phyloP scores from a whole-genome alignment of 768 basidiomycete genomes.

The Dentipellis sp. region DNA sequence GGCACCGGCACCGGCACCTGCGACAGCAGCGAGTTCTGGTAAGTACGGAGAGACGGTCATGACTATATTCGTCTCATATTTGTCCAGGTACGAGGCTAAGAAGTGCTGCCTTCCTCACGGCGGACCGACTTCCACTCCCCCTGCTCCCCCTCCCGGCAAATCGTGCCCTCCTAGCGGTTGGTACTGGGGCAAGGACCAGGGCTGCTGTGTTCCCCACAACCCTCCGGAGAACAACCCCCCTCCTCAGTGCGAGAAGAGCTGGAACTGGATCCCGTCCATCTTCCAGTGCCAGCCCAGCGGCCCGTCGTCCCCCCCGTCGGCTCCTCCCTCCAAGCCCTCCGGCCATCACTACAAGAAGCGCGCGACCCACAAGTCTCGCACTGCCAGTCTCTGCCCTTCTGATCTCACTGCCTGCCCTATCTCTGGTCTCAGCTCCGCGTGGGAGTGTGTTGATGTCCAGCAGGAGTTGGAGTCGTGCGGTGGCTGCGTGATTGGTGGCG shows the following conservation, averaged over 20 bases:
- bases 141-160: constrained; percentile 38
- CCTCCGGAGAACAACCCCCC: constrained; percentile 31
- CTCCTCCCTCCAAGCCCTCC: constrained; percentile 30
- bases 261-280: constrained; percentile 33
- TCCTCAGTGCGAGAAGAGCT: constrained; percentile 32
- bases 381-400: constrained; percentile 38
- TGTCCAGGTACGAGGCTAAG: constrained; percentile 22
- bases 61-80: not conserved
- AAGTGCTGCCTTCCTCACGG: constrained; percentile 35
- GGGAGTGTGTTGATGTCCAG: constrained; percentile 55
- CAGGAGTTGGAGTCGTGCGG: constrained; percentile 67
- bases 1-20: constrained; percentile 1
- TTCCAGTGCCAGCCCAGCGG: constrained; percentile 30
- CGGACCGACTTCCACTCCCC: constrained; percentile 29
- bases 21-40: constrained; percentile 24
- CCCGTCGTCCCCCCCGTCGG: constrained; percentile 21
- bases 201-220: constrained; percentile 44
- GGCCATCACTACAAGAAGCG: constrained; percentile 20
- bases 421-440: constrained; percentile 28
- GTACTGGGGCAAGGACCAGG: constrained; percentile 38
- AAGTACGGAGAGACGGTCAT: constrained; percentile 1
- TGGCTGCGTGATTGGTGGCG: constrained; percentile 55
- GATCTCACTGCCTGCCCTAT: constrained; percentile 52
- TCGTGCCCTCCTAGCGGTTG: constrained; percentile 37
- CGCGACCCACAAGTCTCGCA: constrained; percentile 26